Percentiles rank a stretch among this genome's conserved stretches.
phyloP scores from a whole-genome alignment of 169 alveolate species.

The Eimeria zaria region DNA sequence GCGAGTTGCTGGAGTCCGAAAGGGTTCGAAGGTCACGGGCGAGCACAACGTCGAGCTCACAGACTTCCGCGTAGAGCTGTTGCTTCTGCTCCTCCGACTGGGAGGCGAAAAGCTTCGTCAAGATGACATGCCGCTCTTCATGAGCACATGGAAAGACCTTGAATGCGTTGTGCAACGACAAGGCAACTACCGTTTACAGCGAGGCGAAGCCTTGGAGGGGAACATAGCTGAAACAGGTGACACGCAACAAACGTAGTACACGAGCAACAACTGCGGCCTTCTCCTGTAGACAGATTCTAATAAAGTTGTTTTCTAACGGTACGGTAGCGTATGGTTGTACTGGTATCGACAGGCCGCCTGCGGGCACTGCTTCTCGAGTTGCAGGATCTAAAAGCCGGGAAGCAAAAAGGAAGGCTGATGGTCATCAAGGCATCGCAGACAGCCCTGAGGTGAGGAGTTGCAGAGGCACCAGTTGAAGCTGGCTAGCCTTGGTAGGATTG shows the following conservation, averaged over 20 bases:
- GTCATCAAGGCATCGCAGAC: conserved; percentile 70
- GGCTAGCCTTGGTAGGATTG: not conserved
- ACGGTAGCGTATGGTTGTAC: not conserved
- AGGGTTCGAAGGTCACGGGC: not conserved
- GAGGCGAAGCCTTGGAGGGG: not conserved
- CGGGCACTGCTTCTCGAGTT: conserved; percentile 49
- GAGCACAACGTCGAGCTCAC: not conserved
- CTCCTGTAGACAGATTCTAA: not conserved
- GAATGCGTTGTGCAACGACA: conserved; percentile 30
- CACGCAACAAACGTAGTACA: not conserved
- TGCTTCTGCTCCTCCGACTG: conserved; percentile 75
- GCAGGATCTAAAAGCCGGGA: conserved; percentile 58
- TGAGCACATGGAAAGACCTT: conserved; percentile 57
- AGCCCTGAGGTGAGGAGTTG: conserved; percentile 73
- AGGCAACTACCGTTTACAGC: not conserved
- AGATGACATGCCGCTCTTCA: conserved; percentile 65
- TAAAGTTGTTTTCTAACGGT: not conserved
- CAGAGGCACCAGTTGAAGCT: not conserved
- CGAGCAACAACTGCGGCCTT: not conserved
- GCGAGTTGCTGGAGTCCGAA: conserved; percentile 15
- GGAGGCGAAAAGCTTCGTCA: conserved; percentile 80
- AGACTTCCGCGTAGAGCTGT: conserved; percentile 77
- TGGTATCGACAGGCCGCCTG: conserved; percentile 43
- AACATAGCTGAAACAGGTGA: conserved; percentile 5
- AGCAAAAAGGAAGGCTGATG: conserved; percentile 36